A percentile compares a stretch with the other conserved stretches of the same genome.
phyloP scores from a whole-genome alignment of 176 grass and related monocot species.

The Avena sativa region DNA sequence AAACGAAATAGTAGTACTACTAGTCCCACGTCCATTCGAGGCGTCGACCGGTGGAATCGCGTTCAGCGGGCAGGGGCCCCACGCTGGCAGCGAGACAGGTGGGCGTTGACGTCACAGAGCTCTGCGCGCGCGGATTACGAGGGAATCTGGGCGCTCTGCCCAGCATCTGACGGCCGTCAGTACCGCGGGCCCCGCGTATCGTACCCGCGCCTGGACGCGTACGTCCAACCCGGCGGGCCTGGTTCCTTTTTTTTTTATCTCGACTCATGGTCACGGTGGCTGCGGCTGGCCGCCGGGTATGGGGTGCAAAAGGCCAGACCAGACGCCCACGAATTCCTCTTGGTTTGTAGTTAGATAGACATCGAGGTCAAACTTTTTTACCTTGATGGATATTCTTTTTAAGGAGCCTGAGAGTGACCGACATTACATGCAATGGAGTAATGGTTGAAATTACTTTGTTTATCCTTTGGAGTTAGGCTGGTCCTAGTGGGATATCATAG shows the following conservation, averaged over 20 bases:
- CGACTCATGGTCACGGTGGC: too few relatives aligned
- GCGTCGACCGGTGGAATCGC: constrained; percentile 53
- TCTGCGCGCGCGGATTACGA: constrained; percentile 25
- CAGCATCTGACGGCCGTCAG: constrained; percentile 61
- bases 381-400: not conserved
- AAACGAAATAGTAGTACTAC: not conserved
- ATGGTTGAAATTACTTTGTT: not conserved
- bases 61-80: constrained; percentile 32
- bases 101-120: constrained; percentile 46
- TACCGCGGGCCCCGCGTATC: constrained; percentile 28
- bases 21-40: not conserved
- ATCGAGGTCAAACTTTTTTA: not conserved
- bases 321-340: not conserved
- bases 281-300: not conserved
- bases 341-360: not conserved
- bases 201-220: not conserved
- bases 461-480: too few relatives aligned
- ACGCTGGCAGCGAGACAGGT: not conserved
- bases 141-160: constrained; percentile 64
- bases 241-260: not conserved
- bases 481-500: too few relatives aligned
- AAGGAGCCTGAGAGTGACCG: not conserved
- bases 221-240: not conserved
- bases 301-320: not conserved
- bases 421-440: not conserved